Conservation (phyloP, 2,329 filamentous ascomycete species). For the Pseudodiploospora longispora region DNA sequence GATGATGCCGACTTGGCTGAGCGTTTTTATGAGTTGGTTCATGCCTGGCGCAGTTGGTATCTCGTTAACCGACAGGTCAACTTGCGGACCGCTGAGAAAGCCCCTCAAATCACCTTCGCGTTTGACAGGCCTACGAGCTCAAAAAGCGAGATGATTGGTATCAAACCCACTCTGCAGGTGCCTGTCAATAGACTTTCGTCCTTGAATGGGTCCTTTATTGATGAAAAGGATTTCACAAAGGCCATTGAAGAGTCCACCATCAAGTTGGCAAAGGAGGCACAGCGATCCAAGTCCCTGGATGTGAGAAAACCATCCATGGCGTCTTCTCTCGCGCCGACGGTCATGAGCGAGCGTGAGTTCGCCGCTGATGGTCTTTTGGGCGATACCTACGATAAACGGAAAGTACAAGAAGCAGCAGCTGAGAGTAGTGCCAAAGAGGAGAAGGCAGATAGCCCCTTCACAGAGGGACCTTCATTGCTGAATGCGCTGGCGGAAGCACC, state of each 20-base stretch:
- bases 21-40: constrained; percentile 63
- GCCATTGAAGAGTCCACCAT: constrained; percentile 9
- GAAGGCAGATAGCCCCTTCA: constrained; percentile 36
- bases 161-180: not conserved
- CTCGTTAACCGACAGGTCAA: constrained; percentile 61
- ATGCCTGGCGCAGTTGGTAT: constrained; percentile 88
- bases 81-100: constrained; percentile 31
- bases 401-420: constrained; percentile 22
- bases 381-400: constrained; percentile 39
- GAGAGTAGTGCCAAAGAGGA: constrained; percentile 25
- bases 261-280: constrained; percentile 7
- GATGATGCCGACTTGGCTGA: constrained; percentile 60
- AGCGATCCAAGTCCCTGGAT: constrained; percentile 5
- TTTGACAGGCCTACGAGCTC: constrained; percentile 1
- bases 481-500: constrained; percentile 28
- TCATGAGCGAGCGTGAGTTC: constrained; percentile 33
- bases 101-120: constrained; percentile 9
- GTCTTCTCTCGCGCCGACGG: constrained; percentile 9
- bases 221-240: constrained; percentile 8
- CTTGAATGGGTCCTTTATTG: constrained; percentile 8
- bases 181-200: not conserved
- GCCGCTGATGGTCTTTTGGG: constrained; percentile 44
- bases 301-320: constrained; percentile 1
- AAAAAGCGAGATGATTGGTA: not conserved
- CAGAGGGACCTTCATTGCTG: constrained; percentile 48